These are phyloP conservation scores for Termitomyces sp. DNA, from an alignment of 768 basidiomycete species.

Conservation along the genomic window DNA sequence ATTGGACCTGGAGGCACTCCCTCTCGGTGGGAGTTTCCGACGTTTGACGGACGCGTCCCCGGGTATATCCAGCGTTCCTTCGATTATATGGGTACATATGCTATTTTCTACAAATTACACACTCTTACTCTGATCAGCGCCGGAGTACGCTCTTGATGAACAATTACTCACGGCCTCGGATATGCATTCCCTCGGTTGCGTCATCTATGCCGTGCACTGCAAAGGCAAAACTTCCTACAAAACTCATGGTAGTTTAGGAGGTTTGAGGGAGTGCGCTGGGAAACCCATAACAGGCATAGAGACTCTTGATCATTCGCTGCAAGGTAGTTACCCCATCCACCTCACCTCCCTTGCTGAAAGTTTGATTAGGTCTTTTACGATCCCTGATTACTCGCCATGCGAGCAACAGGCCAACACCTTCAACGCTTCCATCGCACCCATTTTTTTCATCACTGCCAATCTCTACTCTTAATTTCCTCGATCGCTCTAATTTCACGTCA, in stretches of 20 bases:
- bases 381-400: slow-evolving; percentile 80
- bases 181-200: slow-evolving; percentile 88
- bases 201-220: slow-evolving; percentile 89
- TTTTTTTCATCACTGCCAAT: slow-evolving; percentile 97
- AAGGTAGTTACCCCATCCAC: slow-evolving; percentile 39
- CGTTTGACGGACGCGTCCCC: slow-evolving; percentile 77
- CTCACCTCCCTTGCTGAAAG: slow-evolving; percentile 6
- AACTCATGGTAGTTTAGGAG: slow-evolving; percentile 72
- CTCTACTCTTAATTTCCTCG: slow-evolving; percentile 92
- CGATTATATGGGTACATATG: slow-evolving; percentile 81
- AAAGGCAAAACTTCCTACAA: slow-evolving; percentile 85
- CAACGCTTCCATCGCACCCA: slow-evolving; percentile 73
- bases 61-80: slow-evolving; percentile 85
- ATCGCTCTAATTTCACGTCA: slow-evolving; percentile 90
- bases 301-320: slow-evolving; percentile 64
- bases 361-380: slow-evolving; percentile 62
- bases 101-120: not conserved
- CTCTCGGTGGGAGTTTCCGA: slow-evolving; percentile 87
- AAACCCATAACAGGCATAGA: slow-evolving; percentile 59
- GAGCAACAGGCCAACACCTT: slow-evolving; percentile 67
- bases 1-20: slow-evolving; percentile 61
- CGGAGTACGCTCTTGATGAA: slow-evolving; percentile 93
- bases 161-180: slow-evolving; percentile 83
- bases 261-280: slow-evolving; percentile 65
- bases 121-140: slow-evolving; percentile 44